phyloP scores from a whole-genome alignment of 805 yeast genomes.

The Hanseniaspora nectarophila region DNA sequence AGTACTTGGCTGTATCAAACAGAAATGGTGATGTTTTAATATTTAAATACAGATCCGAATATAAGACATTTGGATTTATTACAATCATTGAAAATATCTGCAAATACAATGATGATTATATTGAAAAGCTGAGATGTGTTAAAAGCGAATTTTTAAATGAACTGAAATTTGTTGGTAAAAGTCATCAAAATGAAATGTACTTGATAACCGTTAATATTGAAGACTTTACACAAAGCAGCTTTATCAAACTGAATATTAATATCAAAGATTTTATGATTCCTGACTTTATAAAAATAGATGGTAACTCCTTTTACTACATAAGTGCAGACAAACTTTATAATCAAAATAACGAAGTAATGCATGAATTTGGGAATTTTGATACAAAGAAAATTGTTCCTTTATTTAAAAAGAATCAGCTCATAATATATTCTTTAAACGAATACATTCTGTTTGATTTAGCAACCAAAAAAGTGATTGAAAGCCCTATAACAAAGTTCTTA shows the following conservation, averaged over 20 bases:
- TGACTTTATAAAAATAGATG: slow-evolving; percentile 1
- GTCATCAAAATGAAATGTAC: slow-evolving; percentile 16
- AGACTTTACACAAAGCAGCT: not conserved
- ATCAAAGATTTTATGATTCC: slow-evolving; percentile 1
- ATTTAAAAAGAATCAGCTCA: slow-evolving; percentile 23
- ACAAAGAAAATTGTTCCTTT: slow-evolving; percentile 15
- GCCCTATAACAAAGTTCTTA: slow-evolving; percentile 3
- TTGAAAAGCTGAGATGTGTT: slow-evolving; percentile 17
- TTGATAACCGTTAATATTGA: not conserved
- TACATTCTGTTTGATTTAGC: slow-evolving; percentile 21
- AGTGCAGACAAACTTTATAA: slow-evolving; percentile 3
- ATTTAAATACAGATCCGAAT: slow-evolving; percentile 17
- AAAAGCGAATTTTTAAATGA: slow-evolving; percentile 14
- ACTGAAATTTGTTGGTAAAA: slow-evolving; percentile 18
- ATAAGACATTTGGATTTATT: slow-evolving; percentile 23
- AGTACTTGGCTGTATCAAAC: slow-evolving; percentile 23
- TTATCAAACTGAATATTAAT: not conserved
- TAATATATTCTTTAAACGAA: slow-evolving; percentile 25
- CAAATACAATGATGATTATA: slow-evolving; percentile 22
- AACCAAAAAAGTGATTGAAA: slow-evolving; percentile 16
- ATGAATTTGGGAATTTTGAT: slow-evolving; percentile 17
- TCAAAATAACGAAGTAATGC: slow-evolving; percentile 19
- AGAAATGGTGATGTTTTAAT: slow-evolving; percentile 24
- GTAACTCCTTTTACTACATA: not conserved
- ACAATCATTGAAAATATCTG: slow-evolving; percentile 23